These are phyloP conservation scores for Thelephora ganbajun DNA, from an alignment of 768 basidiomycete species.

Conservation along the genomic window DNA sequence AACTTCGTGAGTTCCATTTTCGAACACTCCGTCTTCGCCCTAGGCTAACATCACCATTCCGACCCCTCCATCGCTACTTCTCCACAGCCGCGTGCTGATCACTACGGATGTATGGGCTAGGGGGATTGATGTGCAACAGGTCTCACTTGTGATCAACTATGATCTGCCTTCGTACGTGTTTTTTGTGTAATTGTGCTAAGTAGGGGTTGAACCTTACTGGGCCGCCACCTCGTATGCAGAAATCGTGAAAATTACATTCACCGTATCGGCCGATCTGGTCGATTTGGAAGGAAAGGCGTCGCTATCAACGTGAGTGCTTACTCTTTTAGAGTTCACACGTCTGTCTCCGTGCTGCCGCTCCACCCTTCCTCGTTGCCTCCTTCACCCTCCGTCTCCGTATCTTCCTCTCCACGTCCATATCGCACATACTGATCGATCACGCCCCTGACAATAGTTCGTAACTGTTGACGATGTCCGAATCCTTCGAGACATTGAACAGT, in stretches of 20 bases:
- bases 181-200: background rate
- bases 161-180: conserved; percentile 79
- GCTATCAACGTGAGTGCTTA: conserved; percentile 79
- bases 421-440: background rate
- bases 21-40: conserved; percentile 1
- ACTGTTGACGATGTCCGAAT: conserved; percentile 94
- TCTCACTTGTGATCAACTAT: conserved; percentile 94
- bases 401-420: too few relatives aligned
- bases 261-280: conserved; percentile 97
- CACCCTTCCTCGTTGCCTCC: too few relatives aligned
- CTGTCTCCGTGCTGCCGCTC: background rate
- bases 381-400: background rate
- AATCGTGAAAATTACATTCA: conserved; percentile 99
- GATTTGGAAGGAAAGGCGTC: conserved; percentile 98
- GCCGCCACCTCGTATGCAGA: conserved; percentile 19
- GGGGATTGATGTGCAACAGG: conserved; percentile 97
- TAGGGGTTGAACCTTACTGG: conserved; percentile 1
- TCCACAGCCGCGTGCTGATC: conserved; percentile 72
- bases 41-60: conserved; percentile 3
- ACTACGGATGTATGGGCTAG: conserved; percentile 97
- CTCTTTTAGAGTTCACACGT: background rate
- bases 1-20: conserved; percentile 50
- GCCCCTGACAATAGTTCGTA: conserved; percentile 44
- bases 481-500: conserved; percentile 95
- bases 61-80: background rate